phyloP scores from a whole-genome alignment of 2,329 filamentous ascomycete genomes.

The Metarhizium robertsii region DNA sequence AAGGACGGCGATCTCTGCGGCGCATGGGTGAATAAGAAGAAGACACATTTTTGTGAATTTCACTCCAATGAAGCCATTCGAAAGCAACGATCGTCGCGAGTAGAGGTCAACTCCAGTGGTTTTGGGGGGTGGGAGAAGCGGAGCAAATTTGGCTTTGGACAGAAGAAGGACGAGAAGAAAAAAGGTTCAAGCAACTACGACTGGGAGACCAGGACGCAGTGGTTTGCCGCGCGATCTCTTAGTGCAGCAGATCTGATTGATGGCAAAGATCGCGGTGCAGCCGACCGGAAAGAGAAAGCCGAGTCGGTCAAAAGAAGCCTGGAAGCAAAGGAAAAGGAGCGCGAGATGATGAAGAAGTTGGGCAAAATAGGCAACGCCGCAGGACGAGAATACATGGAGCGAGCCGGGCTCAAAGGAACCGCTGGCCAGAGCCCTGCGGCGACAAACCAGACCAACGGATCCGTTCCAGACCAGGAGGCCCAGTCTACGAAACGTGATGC shows the following conservation, averaged over 20 bases:
- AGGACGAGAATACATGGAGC: conserved; percentile 62
- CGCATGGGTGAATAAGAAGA: conserved; percentile 78
- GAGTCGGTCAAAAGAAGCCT: conserved; percentile 58
- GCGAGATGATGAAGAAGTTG: conserved; percentile 61
- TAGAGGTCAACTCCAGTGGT: conserved; percentile 70
- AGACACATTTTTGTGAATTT: conserved; percentile 87
- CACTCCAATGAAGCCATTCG: conserved; percentile 77
- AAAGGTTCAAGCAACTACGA: conserved; percentile 39
- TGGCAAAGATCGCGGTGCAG: conserved; percentile 47
- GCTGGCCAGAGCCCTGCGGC: background rate
- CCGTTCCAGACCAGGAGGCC: conserved; percentile 14
- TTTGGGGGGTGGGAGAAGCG: conserved; percentile 26
- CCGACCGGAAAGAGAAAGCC: conserved; percentile 50
- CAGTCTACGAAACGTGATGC: conserved; percentile 30
- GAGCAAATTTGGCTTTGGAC: conserved; percentile 15
- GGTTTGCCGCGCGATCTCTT: conserved; percentile 40
- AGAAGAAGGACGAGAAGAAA: conserved; percentile 11
- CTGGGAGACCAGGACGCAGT: conserved; percentile 46
- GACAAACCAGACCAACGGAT: background rate
- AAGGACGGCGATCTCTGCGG: conserved; percentile 76
- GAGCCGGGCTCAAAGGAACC: conserved; percentile 14
- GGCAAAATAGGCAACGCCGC: conserved; percentile 54
- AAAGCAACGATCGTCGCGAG: conserved; percentile 54
- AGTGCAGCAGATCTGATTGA: conserved; percentile 57
- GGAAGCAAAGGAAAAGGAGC: conserved; percentile 60